Evolutionary conservation across 345 rosid species (phyloP).

Genomic region (Eucalyptus paniculata): DNA sequence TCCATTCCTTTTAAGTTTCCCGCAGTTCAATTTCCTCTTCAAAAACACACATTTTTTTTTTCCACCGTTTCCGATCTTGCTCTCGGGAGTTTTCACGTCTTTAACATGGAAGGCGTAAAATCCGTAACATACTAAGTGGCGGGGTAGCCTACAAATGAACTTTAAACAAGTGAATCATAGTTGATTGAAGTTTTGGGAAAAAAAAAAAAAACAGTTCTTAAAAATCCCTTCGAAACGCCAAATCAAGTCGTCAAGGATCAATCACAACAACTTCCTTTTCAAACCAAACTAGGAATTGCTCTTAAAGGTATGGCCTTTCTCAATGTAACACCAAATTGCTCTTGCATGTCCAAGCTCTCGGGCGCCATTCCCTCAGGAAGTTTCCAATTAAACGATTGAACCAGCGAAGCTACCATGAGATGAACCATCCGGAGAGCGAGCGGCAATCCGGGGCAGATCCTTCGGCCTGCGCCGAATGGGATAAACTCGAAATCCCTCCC

Average conservation of each 20-base stretch:
- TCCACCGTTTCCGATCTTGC: neutral
- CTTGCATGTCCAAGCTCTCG: neutral
- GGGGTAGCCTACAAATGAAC: accelerated
- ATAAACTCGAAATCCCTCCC: constrained; percentile 4
- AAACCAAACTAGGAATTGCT: neutral
- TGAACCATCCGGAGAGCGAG: constrained; percentile 6
- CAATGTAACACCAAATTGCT: constrained; percentile 6
- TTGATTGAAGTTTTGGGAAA: neutral
- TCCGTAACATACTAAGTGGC: neutral
- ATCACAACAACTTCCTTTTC: neutral
- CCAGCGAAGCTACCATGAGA: constrained; percentile 4
- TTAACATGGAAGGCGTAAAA: neutral
- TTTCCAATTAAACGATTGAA: constrained; percentile 8
- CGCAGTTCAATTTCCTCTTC: neutral
- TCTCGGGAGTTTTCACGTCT: neutral
- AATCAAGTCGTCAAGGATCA: neutral
- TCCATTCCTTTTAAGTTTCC: neutral
- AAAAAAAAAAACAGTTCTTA: neutral
- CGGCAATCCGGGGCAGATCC: constrained; percentile 9
- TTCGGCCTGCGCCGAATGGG: constrained; percentile 8
- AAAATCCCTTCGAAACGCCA: neutral
- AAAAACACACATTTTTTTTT: neutral
- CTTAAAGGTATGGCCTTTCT: neutral
- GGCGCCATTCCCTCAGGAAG: neutral
- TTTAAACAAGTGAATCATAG: neutral